These are phyloP conservation scores for Fabrea salina DNA, from an alignment of 169 alveolate species.

Conservation along the genomic window DNA sequence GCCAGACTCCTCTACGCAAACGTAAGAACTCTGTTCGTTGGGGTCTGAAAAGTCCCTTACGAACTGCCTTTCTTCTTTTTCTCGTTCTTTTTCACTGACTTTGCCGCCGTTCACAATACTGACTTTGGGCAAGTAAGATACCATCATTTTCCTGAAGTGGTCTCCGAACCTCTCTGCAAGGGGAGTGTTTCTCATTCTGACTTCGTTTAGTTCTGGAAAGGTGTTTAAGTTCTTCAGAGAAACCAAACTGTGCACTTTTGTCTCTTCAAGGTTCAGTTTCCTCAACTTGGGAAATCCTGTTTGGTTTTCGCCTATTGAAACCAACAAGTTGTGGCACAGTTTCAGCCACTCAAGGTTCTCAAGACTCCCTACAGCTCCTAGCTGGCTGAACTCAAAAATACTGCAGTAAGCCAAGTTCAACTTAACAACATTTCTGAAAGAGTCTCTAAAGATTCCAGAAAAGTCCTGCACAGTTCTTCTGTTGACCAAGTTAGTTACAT, in stretches of 20 bases:
- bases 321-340: conserved; percentile 1
- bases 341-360: conserved; percentile 23
- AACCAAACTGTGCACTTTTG: not conserved
- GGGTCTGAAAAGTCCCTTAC: conserved; percentile 32
- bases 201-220: conserved; percentile 13
- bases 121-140: not conserved
- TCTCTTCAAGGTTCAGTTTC: conserved; percentile 8
- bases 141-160: not conserved
- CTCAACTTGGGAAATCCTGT: conserved; percentile 16
- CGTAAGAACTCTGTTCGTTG: not conserved
- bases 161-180: not conserved
- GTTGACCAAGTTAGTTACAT: not conserved
- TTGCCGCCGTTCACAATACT: conserved; percentile 23
- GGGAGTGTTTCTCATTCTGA: conserved; percentile 5
- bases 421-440: not conserved
- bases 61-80: conserved; percentile 13
- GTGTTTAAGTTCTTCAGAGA: conserved; percentile 3
- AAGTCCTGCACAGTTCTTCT: not conserved
- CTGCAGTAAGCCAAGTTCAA: conserved; percentile 12
- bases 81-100: conserved; percentile 19
- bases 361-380: not conserved
- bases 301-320: not conserved
- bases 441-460: not conserved
- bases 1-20: not conserved
- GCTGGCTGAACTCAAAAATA: not conserved